phyloP scores from a whole-genome alignment of 306 rosid species.

The Oxytropis ochrocephala region DNA sequence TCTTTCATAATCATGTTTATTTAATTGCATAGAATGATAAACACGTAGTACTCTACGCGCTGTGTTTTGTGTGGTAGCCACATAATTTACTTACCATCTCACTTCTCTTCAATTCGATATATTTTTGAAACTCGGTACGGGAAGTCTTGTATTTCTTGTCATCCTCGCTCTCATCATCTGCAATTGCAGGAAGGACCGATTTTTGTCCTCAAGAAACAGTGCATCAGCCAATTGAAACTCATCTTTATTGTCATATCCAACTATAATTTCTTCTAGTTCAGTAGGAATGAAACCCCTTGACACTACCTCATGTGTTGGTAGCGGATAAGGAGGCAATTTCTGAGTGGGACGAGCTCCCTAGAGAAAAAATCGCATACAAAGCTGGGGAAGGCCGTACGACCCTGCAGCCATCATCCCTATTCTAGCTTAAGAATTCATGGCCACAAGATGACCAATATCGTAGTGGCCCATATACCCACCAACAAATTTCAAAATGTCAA shows the following conservation, averaged over 20 bases:
- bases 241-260: slow-evolving; percentile 23
- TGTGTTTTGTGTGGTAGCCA: not conserved
- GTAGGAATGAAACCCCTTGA: slow-evolving; percentile 24
- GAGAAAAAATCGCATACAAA: too few species aligned
- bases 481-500: too few species aligned
- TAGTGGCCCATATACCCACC: too few species aligned
- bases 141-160: slow-evolving; percentile 24
- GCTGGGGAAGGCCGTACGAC: too few species aligned
- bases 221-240: slow-evolving; percentile 19
- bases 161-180: slow-evolving; percentile 26
- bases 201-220: slow-evolving; percentile 29
- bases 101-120: too few species aligned
- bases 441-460: too few species aligned
- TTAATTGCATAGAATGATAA: slow-evolving; percentile 32
- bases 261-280: slow-evolving; percentile 36
- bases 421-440: too few species aligned
- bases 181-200: slow-evolving; percentile 35
- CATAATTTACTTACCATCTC: slow-evolving; percentile 23
- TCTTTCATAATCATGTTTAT: slow-evolving; percentile 33
- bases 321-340: slow-evolving; percentile 44
- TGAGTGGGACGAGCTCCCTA: too few species aligned
- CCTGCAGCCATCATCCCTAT: too few species aligned
- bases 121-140: too few species aligned
- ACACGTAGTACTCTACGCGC: slow-evolving; percentile 18
- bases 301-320: slow-evolving; percentile 42